Evolutionary conservation across 768 basidiomycete genomes (phyloP).

Genomic region (Amanita thiersii): DNA sequence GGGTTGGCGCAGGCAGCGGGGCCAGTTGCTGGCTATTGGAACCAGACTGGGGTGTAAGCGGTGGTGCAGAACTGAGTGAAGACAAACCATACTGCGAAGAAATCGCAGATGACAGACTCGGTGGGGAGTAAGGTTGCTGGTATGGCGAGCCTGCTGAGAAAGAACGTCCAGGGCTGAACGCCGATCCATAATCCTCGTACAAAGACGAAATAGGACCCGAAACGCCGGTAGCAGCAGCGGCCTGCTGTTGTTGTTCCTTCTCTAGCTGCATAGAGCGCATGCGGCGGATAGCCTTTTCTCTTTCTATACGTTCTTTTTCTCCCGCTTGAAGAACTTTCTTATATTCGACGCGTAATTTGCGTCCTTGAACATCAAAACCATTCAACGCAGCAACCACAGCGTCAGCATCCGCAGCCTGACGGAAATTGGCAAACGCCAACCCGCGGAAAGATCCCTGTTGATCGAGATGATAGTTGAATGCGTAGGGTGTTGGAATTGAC

Average conservation of each 20-base stretch:
- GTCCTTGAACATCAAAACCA: constrained; percentile 92
- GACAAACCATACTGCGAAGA: constrained; percentile 34
- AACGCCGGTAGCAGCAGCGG: neutral
- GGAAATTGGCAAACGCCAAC: constrained; percentile 96
- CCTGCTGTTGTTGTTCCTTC: constrained; percentile 66
- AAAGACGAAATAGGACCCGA: constrained; percentile 28
- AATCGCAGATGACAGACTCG: constrained; percentile 36
- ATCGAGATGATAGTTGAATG: constrained; percentile 99
- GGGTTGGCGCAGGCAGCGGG: constrained; percentile 48
- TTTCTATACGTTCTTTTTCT: constrained; percentile 97
- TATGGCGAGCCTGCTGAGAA: constrained; percentile 58
- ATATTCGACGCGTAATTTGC: constrained; percentile 97
- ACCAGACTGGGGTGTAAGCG: constrained; percentile 31
- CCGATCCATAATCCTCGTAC: constrained; percentile 72
- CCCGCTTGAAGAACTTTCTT: constrained; percentile 99
- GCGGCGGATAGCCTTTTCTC: constrained; percentile 95
- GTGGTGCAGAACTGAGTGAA: constrained; percentile 43
- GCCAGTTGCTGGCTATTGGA: constrained; percentile 3
- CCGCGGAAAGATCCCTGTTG: constrained; percentile 95
- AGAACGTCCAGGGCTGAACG: constrained; percentile 66
- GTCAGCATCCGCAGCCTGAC: constrained; percentile 84
- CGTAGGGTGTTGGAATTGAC: constrained; percentile 93
- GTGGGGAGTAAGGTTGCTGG: constrained; percentile 58
- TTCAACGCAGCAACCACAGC: constrained; percentile 94
- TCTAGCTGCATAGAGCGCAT: constrained; percentile 97